These are phyloP conservation scores for Spatholobus suberectus DNA, from an alignment of 306 rosid genomes.

Conservation along the genomic window DNA sequence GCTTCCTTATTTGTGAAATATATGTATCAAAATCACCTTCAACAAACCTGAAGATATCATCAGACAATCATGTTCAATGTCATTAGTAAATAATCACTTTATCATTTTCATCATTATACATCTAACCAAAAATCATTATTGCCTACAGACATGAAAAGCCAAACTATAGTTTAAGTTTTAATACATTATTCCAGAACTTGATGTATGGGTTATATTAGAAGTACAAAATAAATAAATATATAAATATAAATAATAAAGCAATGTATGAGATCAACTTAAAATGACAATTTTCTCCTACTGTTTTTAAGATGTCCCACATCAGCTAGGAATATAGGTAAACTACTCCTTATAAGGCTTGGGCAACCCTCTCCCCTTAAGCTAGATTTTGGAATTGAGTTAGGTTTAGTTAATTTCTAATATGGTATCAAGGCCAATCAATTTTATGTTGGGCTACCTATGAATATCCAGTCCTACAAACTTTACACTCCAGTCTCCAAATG, in stretches of 20 bases:
- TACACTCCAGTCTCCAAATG: background rate
- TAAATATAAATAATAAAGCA: background rate
- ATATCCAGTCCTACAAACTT: background rate
- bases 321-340: background rate
- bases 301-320: background rate
- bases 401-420: background rate
- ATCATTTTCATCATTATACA: constrained; percentile 8
- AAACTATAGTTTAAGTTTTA: background rate
- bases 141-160: background rate
- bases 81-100: constrained; percentile 32
- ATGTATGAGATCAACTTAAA: background rate
- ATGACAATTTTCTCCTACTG: constrained; percentile 25
- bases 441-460: background rate
- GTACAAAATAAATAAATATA: background rate
- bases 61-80: constrained; percentile 40
- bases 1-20: constrained; percentile 76
- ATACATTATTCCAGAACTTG: constrained; percentile 23
- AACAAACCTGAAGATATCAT: constrained; percentile 71
- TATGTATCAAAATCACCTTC: constrained; percentile 92
- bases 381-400: background rate
- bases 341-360: background rate
- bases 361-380: background rate
- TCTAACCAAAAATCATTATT: background rate
- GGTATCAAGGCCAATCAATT: background rate
- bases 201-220: background rate